These are phyloP conservation scores for Adansonia grandidieri DNA, from an alignment of 441 rosid species.

Conservation along the genomic window DNA sequence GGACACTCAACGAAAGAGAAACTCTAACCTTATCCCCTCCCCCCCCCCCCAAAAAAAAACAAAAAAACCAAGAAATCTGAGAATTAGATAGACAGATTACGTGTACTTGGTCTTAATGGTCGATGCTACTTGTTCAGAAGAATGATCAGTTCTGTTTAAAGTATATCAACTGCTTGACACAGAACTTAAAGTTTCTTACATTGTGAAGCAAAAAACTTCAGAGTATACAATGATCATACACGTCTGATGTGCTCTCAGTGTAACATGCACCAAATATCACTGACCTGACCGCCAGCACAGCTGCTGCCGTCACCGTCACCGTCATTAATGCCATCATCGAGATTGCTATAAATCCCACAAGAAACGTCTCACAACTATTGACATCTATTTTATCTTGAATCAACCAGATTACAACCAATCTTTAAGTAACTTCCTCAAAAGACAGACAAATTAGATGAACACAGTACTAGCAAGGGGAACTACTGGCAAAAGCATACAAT, in stretches of 20 bases:
- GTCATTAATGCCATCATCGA: slow-evolving; percentile 8
- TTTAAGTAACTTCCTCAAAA: slow-evolving; percentile 11
- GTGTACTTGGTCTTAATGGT: neutral
- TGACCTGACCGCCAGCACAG: neutral
- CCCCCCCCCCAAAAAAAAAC: neutral
- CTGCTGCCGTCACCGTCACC: neutral
- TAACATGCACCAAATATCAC: neutral
- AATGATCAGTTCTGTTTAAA: neutral
- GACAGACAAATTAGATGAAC: neutral
- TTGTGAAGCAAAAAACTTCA: neutral
- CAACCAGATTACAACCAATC: neutral
- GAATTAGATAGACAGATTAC: neutral
- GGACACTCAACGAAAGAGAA: neutral
- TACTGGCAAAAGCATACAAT: neutral
- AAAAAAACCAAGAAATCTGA: neutral
- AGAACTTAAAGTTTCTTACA: neutral
- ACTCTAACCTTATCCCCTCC: neutral
- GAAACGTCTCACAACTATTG: slow-evolving; percentile 3
- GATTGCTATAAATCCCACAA: slow-evolving; percentile 14
- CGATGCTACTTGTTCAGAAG: neutral
- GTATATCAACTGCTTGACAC: neutral
- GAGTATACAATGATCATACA: neutral
- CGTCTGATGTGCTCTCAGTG: neutral
- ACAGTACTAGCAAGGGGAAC: neutral
- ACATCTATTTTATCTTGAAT: neutral